Evolutionary conservation across 495 filamentous ascomycete genomes (phyloP), one percentile per base, ranked within the genome.

Genomic region (Lophiotrema nucula): DNA sequence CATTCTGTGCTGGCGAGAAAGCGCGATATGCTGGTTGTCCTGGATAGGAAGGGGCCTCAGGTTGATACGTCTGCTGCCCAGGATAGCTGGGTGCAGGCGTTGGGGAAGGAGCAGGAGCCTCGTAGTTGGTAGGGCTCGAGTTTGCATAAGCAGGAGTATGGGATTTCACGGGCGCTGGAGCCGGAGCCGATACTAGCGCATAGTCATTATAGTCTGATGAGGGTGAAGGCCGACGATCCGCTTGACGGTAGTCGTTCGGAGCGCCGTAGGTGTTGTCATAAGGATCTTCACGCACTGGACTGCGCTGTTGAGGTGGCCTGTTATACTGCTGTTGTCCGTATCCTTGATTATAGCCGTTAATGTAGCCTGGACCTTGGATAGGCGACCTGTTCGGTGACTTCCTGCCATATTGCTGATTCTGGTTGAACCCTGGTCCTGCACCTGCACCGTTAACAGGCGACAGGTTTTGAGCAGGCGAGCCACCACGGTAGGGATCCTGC

Each of bases 31-130:
- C 15, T 21, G 46, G 37, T 39, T 58, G 24, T 18, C 21, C 15
- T 15, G 31, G 8, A 8, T 43, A 18, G 10, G 39, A 10, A 11
- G 39, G 10, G 10, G 6, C 10, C 19, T 43, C 39, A 18, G 54
- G 58, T 31, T 47, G 60, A 37, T 63, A 63, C 1, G 53, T 58
- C 24, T 52, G 47, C 43, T 63, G 60, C 19, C 60, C 60, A 16
- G 60, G 60, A 37, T 63, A 63, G 1, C 53, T 26, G 2, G 53
- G 28, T 31, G 45, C 39, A 18, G 60, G 6, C 6, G 39, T 8
- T 15, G 23, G 16, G 13, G 26, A 23, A 6, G 6, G 19, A 11
- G 21, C 13, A 38, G 25, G 47, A 38, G 25, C 25, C 6, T 35
- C 8, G 15, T 8, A 35, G 15, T 8, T 15, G 31, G 15, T 15